Evolutionary conservation across 768 basidiomycete species (phyloP).

Genomic region (Hericium rajendrae): DNA sequence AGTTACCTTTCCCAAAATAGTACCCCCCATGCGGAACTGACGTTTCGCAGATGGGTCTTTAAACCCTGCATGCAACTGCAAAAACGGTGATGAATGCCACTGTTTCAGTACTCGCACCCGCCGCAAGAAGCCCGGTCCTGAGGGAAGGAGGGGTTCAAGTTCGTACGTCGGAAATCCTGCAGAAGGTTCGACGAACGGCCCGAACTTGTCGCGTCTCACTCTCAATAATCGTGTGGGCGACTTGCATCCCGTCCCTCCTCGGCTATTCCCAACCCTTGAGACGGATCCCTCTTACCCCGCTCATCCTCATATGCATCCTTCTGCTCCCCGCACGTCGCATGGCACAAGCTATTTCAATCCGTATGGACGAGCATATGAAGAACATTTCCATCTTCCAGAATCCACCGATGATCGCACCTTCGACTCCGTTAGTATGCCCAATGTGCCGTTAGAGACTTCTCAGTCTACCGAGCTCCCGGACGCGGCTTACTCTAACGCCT

Average conservation of each 20-base stretch:
- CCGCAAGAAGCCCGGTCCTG: constrained; percentile 2
- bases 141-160: background rate
- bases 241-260: constrained; percentile 62
- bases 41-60: background rate
- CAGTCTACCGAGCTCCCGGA: background rate
- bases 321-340: constrained; percentile 26
- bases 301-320: constrained; percentile 18
- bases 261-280: constrained; percentile 19
- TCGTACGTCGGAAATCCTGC: background rate
- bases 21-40: background rate
- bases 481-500: too few species aligned
- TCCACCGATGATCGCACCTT: background rate
- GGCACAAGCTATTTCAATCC: constrained; percentile 51
- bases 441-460: background rate
- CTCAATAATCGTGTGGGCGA: constrained; percentile 11
- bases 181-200: background rate
- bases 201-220: background rate
- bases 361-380: constrained; percentile 55
- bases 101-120: constrained; percentile 4
- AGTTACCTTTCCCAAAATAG: background rate
- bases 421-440: background rate
- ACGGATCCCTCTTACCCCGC: background rate
- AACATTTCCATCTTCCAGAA: constrained; percentile 32
- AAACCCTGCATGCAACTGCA: constrained; percentile 28
- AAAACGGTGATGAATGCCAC: constrained; percentile 4